Conservation (phyloP, 2,329 filamentous ascomycete species). For the Sporothrix protearum region DNA sequence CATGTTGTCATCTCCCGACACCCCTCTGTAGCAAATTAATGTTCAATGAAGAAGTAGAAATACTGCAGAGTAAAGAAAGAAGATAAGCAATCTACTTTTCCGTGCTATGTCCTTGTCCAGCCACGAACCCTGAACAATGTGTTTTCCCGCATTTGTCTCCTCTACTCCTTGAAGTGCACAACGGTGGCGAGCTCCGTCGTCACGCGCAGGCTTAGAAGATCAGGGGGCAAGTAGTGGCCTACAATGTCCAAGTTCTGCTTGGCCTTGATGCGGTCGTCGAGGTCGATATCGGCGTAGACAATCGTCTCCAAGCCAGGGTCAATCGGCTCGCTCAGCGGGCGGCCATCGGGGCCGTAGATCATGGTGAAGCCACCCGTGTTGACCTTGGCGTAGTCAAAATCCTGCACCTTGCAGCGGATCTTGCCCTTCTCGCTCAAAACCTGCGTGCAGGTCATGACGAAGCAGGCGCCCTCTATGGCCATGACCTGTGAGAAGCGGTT, state of each 20-base stretch:
- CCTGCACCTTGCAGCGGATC: neutral
- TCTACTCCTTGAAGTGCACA: neutral
- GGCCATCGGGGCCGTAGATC: neutral
- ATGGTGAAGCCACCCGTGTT: neutral
- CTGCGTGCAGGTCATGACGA: neutral
- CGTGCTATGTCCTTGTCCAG: neutral
- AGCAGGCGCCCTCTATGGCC: neutral
- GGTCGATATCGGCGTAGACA: neutral
- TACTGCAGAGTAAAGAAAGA: too few relatives aligned
- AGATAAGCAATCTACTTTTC: too few relatives aligned
- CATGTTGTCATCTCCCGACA: too few relatives aligned
- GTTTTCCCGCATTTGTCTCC: neutral
- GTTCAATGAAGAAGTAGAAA: too few relatives aligned
- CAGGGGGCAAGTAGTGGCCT: neutral
- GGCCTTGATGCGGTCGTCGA: neutral
- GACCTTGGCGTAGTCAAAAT: neutral
- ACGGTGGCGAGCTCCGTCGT: neutral
- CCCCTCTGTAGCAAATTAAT: too few relatives aligned
- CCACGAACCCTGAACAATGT: neutral
- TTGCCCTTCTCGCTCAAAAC: neutral
- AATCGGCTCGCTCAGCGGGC: neutral
- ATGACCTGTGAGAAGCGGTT: neutral
- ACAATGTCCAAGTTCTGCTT: neutral
- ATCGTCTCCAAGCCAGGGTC: neutral
- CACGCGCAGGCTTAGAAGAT: neutral